These are phyloP conservation scores for Backusella luteola DNA, from an alignment of 192 early-diverging fungal species.

Conservation along the genomic window DNA sequence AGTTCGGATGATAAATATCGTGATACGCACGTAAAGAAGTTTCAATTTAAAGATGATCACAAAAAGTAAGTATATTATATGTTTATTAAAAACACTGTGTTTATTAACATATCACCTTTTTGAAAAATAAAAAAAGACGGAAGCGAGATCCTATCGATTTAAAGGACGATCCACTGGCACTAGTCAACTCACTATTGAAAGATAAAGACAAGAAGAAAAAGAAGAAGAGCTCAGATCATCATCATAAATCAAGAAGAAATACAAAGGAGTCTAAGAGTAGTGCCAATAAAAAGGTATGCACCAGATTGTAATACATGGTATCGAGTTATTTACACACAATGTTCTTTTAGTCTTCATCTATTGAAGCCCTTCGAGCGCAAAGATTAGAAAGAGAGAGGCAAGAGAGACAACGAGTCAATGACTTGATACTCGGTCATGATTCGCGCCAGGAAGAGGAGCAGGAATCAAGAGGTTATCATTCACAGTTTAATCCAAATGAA, in stretches of 20 bases:
- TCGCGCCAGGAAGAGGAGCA: background rate
- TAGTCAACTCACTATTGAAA: slow-evolving; percentile 19
- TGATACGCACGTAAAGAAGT: slow-evolving; percentile 14
- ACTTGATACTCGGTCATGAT: slow-evolving; percentile 4
- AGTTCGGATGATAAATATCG: slow-evolving; percentile 15
- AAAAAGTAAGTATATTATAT: slow-evolving; percentile 16
- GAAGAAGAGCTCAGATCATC: slow-evolving; percentile 2
- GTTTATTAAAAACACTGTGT: background rate
- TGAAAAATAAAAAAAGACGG: background rate
- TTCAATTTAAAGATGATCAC: slow-evolving; percentile 6
- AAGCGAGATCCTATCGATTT: slow-evolving; percentile 23
- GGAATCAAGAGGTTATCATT: slow-evolving; percentile 36
- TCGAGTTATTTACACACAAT: background rate
- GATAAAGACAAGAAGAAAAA: slow-evolving; percentile 20
- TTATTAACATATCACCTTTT: background rate
- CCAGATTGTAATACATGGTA: background rate
- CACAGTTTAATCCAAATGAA: slow-evolving; percentile 54
- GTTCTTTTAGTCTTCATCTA: slow-evolving; percentile 17
- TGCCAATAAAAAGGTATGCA: background rate
- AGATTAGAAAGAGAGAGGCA: slow-evolving; percentile 42
- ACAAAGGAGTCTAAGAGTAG: slow-evolving; percentile 4
- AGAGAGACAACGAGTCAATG: slow-evolving; percentile 29
- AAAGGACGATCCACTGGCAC: slow-evolving; percentile 41
- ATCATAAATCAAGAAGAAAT: background rate
- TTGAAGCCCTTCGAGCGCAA: slow-evolving; percentile 45